These are phyloP conservation scores for Leptographium procerum DNA, from an alignment of 2,329 filamentous ascomycete genomes.

Conservation along the genomic window DNA sequence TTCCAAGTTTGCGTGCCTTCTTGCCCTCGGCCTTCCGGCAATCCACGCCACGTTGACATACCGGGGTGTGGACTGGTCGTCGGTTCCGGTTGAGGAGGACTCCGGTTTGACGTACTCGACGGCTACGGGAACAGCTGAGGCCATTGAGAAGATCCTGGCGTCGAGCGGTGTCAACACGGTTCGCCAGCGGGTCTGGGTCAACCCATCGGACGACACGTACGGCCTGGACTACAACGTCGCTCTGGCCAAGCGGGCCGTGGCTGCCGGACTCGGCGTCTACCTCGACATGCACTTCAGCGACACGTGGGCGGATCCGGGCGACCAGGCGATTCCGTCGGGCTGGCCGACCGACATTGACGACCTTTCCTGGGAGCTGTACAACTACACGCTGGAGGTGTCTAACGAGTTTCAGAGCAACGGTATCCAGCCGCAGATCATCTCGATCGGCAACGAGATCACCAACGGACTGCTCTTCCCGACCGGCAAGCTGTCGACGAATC, in stretches of 20 bases:
- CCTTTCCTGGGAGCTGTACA: slow-evolving; percentile 51
- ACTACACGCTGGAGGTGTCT: slow-evolving; percentile 53
- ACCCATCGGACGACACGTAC: slow-evolving; percentile 43
- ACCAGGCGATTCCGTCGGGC: slow-evolving; percentile 51
- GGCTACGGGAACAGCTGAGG: slow-evolving; percentile 33
- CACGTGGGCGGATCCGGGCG: slow-evolving; percentile 57
- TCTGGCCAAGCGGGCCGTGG: slow-evolving; percentile 53
- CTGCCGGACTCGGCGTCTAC: slow-evolving; percentile 48
- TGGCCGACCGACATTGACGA: slow-evolving; percentile 49
- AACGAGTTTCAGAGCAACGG: slow-evolving; percentile 47
- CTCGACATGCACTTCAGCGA: slow-evolving; percentile 58
- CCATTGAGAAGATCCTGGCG: slow-evolving; percentile 52
- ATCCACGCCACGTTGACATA: slow-evolving; percentile 37
- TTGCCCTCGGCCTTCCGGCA: not conserved
- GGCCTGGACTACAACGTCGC: slow-evolving; percentile 59
- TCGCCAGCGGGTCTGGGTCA: slow-evolving; percentile 62
- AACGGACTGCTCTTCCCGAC: slow-evolving; percentile 55
- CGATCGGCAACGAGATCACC: slow-evolving; percentile 65
- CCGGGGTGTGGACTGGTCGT: slow-evolving; percentile 62
- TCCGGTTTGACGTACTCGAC: slow-evolving; percentile 51
- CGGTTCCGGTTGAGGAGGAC: slow-evolving; percentile 49
- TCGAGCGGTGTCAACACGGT: slow-evolving; percentile 56
- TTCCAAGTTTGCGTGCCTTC: not conserved
- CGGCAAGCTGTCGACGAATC: slow-evolving; percentile 45
- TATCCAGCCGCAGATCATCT: slow-evolving; percentile 42